Conservation (phyloP, 805 yeast species). For the Lipomyces spencermartinsiae region DNA sequence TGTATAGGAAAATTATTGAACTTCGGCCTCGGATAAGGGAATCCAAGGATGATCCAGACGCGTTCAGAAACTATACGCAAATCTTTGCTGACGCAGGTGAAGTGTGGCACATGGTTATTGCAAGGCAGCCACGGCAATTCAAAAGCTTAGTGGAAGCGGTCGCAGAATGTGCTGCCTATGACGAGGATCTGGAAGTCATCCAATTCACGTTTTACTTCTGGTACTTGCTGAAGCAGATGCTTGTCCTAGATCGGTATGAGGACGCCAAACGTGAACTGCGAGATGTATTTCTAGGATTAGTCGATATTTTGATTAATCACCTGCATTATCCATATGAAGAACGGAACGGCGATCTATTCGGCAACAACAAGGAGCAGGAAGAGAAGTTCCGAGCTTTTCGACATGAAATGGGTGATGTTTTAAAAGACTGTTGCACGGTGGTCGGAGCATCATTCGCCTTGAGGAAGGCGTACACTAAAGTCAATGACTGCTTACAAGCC, state of each 20-base stretch:
- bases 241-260: constrained; percentile 64
- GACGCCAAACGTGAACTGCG: constrained; percentile 57
- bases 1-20: constrained; percentile 71
- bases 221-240: constrained; percentile 77
- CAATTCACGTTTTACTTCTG: constrained; percentile 92
- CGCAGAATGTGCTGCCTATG: constrained; percentile 71
- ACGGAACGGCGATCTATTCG: constrained; percentile 58
- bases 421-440: constrained; percentile 92
- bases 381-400: constrained; percentile 94
- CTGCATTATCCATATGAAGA: constrained; percentile 71
- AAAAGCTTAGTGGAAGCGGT: constrained; percentile 75
- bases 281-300: constrained; percentile 64
- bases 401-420: constrained; percentile 97
- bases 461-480: constrained; percentile 67
- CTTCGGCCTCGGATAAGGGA: constrained; percentile 58
- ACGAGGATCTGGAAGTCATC: constrained; percentile 85
- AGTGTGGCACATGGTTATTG: constrained; percentile 89
- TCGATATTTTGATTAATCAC: constrained; percentile 67
- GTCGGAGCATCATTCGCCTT: constrained; percentile 78
- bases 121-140: constrained; percentile 71
- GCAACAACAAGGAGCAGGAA: constrained; percentile 76
- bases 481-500: constrained; percentile 52
- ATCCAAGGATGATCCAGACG: constrained; percentile 60
- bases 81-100: constrained; percentile 92
- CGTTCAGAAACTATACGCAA: constrained; percentile 72